A percentile compares a stretch with the other conserved stretches of the same genome.
These are phyloP conservation scores for Volvox reticuliferus DNA, from an alignment of 139 green algal genomes.

Conservation along the genomic window DNA sequence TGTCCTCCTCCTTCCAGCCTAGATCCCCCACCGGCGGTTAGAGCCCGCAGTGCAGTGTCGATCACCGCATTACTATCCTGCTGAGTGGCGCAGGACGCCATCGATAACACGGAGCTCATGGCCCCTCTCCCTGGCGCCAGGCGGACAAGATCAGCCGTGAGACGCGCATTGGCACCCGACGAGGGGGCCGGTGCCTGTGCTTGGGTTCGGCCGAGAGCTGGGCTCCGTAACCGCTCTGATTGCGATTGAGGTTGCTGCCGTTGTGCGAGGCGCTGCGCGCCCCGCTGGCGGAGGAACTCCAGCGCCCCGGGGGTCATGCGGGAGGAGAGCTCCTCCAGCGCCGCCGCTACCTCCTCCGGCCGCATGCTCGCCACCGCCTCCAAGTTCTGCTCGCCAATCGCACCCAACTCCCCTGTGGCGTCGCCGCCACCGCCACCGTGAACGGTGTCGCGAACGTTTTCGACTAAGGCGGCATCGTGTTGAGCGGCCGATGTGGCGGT, in stretches of 20 bases:
- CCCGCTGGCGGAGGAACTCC: slow-evolving; percentile 47
- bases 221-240: not conserved
- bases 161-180: not conserved
- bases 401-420: slow-evolving; percentile 1
- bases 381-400: slow-evolving; percentile 37
- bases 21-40: not conserved
- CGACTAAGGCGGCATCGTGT: not conserved
- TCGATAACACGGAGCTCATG: not conserved
- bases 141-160: not conserved
- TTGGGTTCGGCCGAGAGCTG: not conserved
- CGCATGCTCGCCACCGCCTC: slow-evolving; percentile 37
- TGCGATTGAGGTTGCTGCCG: slow-evolving; percentile 7
- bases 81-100: slow-evolving; percentile 4
- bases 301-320: slow-evolving; percentile 43
- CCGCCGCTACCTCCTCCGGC: slow-evolving; percentile 43
- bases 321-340: slow-evolving; percentile 40
- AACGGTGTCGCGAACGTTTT: not conserved
- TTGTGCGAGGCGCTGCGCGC: not conserved
- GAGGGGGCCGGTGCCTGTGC: not conserved
- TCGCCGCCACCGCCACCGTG: not conserved
- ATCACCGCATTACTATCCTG: slow-evolving; percentile 29
- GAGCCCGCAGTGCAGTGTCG: slow-evolving; percentile 20
- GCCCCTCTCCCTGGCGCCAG: not conserved
- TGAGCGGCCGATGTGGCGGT: not conserved
- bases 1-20: not conserved